Conservation (phyloP, 805 yeast genomes). For the Cyberlindnera meyerae region DNA sequence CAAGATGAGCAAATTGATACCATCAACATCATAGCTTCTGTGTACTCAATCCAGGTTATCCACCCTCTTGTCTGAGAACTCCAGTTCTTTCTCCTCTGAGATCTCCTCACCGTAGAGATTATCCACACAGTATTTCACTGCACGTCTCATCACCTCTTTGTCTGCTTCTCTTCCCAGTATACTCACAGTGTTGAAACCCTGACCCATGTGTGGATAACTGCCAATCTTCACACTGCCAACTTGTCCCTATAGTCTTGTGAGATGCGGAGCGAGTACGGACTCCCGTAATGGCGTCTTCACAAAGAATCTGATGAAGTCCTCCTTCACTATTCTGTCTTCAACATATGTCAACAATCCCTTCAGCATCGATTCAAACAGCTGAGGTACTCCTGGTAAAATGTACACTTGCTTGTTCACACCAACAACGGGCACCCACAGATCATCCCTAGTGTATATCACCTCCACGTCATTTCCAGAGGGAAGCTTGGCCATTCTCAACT, state of each 20-base stretch:
- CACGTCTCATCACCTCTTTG: constrained; percentile 32
- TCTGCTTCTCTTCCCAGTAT: constrained; percentile 54
- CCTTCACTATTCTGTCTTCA: constrained; percentile 28
- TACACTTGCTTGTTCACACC: constrained; percentile 59
- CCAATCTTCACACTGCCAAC: constrained; percentile 59
- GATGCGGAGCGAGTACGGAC: constrained; percentile 61
- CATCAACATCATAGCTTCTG: neutral
- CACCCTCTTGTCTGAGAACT: constrained; percentile 5
- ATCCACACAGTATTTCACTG: constrained; percentile 43
- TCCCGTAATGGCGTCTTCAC: constrained; percentile 62
- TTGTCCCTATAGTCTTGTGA: constrained; percentile 46
- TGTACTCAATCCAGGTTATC: constrained; percentile 2
- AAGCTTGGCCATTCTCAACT: constrained; percentile 73
- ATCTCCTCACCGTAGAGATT: constrained; percentile 55
- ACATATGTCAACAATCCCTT: constrained; percentile 38
- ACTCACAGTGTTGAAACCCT: constrained; percentile 65
- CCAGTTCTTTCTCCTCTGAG: constrained; percentile 49
- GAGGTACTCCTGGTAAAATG: constrained; percentile 83
- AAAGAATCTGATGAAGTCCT: constrained; percentile 41
- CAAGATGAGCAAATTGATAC: too few species aligned
- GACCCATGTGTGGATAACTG: constrained; percentile 74
- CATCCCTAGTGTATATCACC: constrained; percentile 43
- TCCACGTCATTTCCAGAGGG: constrained; percentile 45
- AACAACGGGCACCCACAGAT: constrained; percentile 83
- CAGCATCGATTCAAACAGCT: constrained; percentile 55